Conservation (phyloP, 208 protist species). For the Crithidia acanthocephali region DNA sequence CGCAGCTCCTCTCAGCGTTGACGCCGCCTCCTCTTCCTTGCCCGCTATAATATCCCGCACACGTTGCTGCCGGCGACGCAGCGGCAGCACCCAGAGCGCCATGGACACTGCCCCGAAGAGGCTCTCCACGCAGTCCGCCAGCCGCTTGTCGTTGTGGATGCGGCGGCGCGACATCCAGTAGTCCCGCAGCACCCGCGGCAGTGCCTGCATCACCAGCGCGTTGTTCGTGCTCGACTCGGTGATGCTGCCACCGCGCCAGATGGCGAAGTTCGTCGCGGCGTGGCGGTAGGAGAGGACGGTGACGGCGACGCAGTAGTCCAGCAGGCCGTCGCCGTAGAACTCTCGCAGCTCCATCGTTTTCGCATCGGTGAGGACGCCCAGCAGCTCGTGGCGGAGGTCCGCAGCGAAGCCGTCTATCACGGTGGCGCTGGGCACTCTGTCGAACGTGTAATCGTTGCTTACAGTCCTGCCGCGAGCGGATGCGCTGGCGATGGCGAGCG, state of each 20-base stretch:
- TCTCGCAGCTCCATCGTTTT: constrained; percentile 37
- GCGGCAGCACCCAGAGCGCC: constrained; percentile 51
- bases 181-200: constrained; percentile 32
- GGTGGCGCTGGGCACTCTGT: background rate
- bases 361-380: constrained; percentile 32
- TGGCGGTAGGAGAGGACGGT: constrained; percentile 22
- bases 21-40: background rate
- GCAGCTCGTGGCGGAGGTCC: constrained; percentile 34
- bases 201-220: constrained; percentile 18
- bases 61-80: background rate
- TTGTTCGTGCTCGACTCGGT: constrained; percentile 30
- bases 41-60: background rate
- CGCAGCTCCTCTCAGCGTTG: background rate
- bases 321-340: constrained; percentile 58
- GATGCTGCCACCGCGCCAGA: constrained; percentile 32
- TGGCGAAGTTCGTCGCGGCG: constrained; percentile 21
- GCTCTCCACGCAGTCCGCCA: constrained; percentile 55
- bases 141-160: constrained; percentile 44
- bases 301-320: constrained; percentile 45
- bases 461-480: background rate
- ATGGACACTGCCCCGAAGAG: constrained; percentile 55
- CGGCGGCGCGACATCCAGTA: constrained; percentile 29
- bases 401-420: background rate
- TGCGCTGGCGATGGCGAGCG: background rate
- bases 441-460: background rate